Evolutionary conservation across 768 basidiomycete genomes (phyloP), one percentile per base, ranked within the genome.

Genomic region (Phlebiopsis flavidoalba): DNA sequence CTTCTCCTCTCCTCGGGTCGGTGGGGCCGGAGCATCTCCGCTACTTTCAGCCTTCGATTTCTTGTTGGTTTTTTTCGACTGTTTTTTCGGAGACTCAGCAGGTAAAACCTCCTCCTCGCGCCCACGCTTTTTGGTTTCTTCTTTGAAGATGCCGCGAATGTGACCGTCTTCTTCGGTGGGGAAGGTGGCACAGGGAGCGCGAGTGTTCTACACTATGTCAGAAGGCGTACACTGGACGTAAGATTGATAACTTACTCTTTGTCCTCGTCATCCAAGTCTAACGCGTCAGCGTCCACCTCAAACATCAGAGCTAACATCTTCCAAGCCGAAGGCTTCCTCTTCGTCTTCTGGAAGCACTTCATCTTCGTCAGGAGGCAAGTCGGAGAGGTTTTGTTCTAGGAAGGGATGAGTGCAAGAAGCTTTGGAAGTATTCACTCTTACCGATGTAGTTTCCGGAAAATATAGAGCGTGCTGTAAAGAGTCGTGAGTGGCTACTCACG

Each of bases 21-120:
- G 24, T 7, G n/a, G 62, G 3, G 68, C 60, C 37, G 77, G 67
- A 14, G 71, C 76, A 33, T 80, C 78, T 24, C 73, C 68, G 35
- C 81, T 82, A 46, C 79, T 79, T 60, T 86, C 82, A 26, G 72
- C 79, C 76, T 92, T 92, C 69, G 84, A 78, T 75, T 93, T 93
- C 76, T 93, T 89, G 53, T 77, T 82, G 60, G 76, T 67, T 73
- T 89, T 89, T 75, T 89, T 88, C 71, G 83, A 82, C 64, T 83
- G 77, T 43, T 81, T 77, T 67, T 85, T 83, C 43, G 79, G 76
- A 56, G 79, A 71, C 60, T 78, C 78, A 36, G 81, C 78, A 69
- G 70, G 40, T 19, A 33, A 69, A 5, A 70, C 77, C 26, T 90
- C 85, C 5, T 80, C 79, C 24, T 88, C 90, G 53, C 86, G 89